Percentiles rank a stretch among this genome's conserved stretches.
Evolutionary conservation across 768 basidiomycete genomes (phyloP).

Genomic region (Lentinula sp.): DNA sequence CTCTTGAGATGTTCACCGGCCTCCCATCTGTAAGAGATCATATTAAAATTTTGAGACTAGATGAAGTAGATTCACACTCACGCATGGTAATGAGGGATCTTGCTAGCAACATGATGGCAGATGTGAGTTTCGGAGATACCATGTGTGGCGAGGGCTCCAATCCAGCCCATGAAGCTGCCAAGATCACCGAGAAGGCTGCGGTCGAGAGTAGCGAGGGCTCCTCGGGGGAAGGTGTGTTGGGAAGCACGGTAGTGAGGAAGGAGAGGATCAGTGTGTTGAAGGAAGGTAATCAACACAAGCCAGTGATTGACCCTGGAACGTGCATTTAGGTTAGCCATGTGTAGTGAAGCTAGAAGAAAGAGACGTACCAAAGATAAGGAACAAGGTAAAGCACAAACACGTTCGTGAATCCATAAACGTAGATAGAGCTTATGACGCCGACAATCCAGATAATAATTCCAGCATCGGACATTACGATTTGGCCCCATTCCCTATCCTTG

Average conservation of each 20-base stretch:
- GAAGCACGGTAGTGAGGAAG: conserved; percentile 89
- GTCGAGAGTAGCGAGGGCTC: conserved; percentile 89
- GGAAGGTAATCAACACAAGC: conserved; percentile 94
- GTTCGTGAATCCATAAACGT: conserved; percentile 58
- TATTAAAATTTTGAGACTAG: not conserved
- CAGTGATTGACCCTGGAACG: conserved; percentile 76
- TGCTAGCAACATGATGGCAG: conserved; percentile 86
- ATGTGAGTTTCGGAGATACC: conserved; percentile 95
- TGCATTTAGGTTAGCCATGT: conserved; percentile 1
- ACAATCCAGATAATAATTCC: conserved; percentile 74
- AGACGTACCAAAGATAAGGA: conserved; percentile 78
- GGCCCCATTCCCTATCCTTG: conserved; percentile 66
- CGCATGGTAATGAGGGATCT: conserved; percentile 94
- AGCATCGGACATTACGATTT: conserved; percentile 78
- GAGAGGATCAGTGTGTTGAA: conserved; percentile 95
- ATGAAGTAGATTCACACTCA: conserved; percentile 21
- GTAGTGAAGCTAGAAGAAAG: not conserved
- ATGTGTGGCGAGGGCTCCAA: conserved; percentile 81
- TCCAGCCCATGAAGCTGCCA: conserved; percentile 75
- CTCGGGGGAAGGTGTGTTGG: conserved; percentile 91
- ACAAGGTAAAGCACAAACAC: conserved; percentile 78
- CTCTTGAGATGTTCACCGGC: conserved; percentile 81
- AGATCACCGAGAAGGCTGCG: conserved; percentile 74
- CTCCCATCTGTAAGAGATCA: conserved; percentile 60
- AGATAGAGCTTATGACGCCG: conserved; percentile 47